Evolutionary conservation across 2,329 filamentous ascomycete genomes (phyloP), one percentile per base, ranked within the genome.

Genomic region (Anisogramma anomala): DNA sequence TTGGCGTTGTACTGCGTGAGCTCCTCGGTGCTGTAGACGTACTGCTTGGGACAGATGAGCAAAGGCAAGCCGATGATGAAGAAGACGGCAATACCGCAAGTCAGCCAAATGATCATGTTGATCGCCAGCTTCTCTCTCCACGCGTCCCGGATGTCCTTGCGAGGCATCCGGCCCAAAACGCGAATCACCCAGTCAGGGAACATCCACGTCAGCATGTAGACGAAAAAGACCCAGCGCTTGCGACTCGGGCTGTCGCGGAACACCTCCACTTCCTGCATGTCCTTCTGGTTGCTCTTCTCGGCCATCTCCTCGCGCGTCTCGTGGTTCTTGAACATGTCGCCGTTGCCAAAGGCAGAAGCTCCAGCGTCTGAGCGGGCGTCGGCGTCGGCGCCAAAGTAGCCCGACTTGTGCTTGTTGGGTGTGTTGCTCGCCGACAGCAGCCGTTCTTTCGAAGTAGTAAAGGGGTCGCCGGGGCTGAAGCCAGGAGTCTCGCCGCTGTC

Each of bases 51-150:
- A 61, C 91, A 98, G 54, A 98, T 86, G 49, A 96, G 64, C 50
- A 71, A 66, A 1, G 93, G 93, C 56, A 98, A 93, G 41, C 79
- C 72, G 46, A 96, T 72, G 55, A 96, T 86, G 69, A 98, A 83
- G 68, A 98, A 98, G 42, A 82, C 74, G 20, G 84, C 78, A 36
- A 84, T 62, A 13, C 65, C 67, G 63, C 89, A 96, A 57, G 73
- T 76, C 43, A 89, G 66, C 91, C 93, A 98, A 58, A 98, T 98
- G 56, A 96, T 73, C 59, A 98, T 71, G 67, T 98, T 98, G 71
- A 98, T 98, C 40, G 91, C 89, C 45, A 98, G 60, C 69, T 98
- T 98, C 61, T 98, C 91, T 56, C 91, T 75, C 91, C 91, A 98
- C 1, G 91, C 91, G 58, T 83, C 72, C 18, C 88, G 83, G 7